Percentiles rank a stretch among this genome's conserved stretches.
Evolutionary conservation across 2,329 filamentous ascomycete genomes (phyloP).

Genomic region (Ramichloridium luteum): DNA sequence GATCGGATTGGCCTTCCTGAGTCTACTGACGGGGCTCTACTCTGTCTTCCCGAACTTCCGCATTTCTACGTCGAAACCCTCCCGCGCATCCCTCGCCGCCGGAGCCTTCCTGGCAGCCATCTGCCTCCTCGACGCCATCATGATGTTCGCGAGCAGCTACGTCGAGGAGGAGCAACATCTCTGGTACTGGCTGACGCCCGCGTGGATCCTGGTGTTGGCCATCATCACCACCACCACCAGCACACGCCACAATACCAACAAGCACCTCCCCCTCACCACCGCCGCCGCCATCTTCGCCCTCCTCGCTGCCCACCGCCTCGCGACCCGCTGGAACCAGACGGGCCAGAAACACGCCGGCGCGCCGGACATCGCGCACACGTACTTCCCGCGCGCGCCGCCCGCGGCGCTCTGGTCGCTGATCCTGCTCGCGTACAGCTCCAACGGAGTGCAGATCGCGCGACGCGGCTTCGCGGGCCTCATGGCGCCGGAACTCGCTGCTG

Average conservation of each 20-base stretch:
- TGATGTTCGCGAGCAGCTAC: constrained; percentile 98
- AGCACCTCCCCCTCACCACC: constrained; percentile 1
- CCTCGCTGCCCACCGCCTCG: constrained; percentile 51
- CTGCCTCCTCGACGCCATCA: constrained; percentile 51
- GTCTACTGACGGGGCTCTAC: constrained; percentile 25
- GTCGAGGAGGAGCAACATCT: constrained; percentile 98
- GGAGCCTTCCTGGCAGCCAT: constrained; percentile 28
- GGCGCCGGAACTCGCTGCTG: constrained; percentile 17
- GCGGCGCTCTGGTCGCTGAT: constrained; percentile 63
- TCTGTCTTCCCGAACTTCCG: constrained; percentile 20
- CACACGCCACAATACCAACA: not conserved
- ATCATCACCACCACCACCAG: not conserved
- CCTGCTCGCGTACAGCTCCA: constrained; percentile 53
- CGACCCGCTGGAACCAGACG: constrained; percentile 86
- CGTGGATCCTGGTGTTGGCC: constrained; percentile 44
- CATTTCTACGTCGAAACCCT: constrained; percentile 35
- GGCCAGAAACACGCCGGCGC: constrained; percentile 92
- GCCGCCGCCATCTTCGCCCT: constrained; percentile 24
- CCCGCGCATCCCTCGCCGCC: too few relatives aligned
- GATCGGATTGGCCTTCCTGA: constrained; percentile 30
- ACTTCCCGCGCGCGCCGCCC: constrained; percentile 50
- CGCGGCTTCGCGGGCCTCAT: constrained; percentile 20
- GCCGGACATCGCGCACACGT: constrained; percentile 67
- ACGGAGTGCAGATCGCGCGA: constrained; percentile 35
- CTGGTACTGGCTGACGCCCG: constrained; percentile 82